These are phyloP conservation scores for Boletus subcaerulescens DNA, from an alignment of 768 basidiomycete species.

Conservation along the genomic window DNA sequence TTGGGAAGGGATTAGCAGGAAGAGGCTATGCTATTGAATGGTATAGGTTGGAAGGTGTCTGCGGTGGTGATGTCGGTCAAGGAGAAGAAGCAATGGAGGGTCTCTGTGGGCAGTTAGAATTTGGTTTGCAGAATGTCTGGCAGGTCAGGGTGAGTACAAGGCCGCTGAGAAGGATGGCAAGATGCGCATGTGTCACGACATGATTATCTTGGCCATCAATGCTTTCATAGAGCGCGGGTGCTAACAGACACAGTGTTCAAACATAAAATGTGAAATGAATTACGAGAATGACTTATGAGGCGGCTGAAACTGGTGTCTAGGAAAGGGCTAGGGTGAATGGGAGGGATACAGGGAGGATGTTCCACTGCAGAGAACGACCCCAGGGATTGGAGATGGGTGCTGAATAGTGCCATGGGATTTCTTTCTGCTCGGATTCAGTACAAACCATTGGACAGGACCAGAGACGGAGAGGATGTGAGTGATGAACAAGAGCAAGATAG, in stretches of 20 bases:
- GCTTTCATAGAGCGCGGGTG: conserved; percentile 42
- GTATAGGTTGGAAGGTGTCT: no score
- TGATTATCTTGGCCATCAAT: no score
- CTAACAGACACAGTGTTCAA: conserved; percentile 22
- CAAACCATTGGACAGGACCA: conserved; percentile 22
- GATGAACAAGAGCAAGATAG: conserved; percentile 27
- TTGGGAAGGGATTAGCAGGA: no score
- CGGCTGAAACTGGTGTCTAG: conserved; percentile 27
- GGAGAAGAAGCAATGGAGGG: no score
- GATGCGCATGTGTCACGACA: no score
- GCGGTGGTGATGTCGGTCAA: no score
- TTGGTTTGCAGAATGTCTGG: no score
- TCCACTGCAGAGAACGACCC: conserved; percentile 25
- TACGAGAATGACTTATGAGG: conserved; percentile 25
- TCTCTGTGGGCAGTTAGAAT: no score
- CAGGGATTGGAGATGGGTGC: conserved; percentile 8
- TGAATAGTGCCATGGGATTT: neutral
- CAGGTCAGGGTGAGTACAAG: no score
- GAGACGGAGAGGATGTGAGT: conserved; percentile 31
- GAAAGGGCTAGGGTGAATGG: conserved; percentile 22
- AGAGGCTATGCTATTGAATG: no score
- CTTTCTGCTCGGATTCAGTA: conserved; percentile 17
- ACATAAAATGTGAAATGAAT: neutral
- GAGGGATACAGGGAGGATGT: conserved; percentile 25
- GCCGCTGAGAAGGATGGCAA: no score